Conservation (phyloP, 2,329 filamentous ascomycete species). For the Aspergillus fumigatiaffinis region DNA sequence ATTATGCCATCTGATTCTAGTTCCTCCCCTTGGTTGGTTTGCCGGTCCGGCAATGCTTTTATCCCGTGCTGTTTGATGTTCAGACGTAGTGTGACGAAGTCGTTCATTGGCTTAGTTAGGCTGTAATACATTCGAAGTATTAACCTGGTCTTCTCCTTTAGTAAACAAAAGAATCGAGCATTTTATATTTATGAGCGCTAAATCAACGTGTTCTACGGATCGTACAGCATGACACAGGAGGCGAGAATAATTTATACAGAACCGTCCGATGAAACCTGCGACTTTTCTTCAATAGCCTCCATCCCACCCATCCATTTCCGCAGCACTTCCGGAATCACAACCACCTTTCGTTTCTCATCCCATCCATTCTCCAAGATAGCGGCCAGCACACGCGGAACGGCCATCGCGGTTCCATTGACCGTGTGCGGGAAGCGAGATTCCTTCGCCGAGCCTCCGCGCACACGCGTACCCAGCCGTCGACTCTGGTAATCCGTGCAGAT, state of each 20-base stretch:
- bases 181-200: too few species aligned
- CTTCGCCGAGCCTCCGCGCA: constrained; percentile 49
- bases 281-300: constrained; percentile 54
- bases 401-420: constrained; percentile 88
- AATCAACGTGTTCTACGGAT: background rate
- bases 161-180: background rate
- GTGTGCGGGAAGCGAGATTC: constrained; percentile 75
- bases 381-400: constrained; percentile 83
- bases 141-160: background rate
- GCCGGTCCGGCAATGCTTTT: background rate
- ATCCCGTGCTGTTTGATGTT: background rate
- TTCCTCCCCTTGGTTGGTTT: background rate
- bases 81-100: constrained; percentile 2
- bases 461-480: constrained; percentile 71
- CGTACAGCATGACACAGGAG: background rate
- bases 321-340: constrained; percentile 74
- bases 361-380: constrained; percentile 89
- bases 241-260: too few species aligned
- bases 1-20: background rate
- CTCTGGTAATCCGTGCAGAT: constrained; percentile 95
- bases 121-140: background rate
- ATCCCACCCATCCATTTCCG: constrained; percentile 78
- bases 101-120: background rate
- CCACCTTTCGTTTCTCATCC: constrained; percentile 64
- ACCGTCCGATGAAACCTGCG: background rate